phyloP scores from a whole-genome alignment of 2,329 filamentous ascomycete species.

The Magnaporthiopsis incrustans region DNA sequence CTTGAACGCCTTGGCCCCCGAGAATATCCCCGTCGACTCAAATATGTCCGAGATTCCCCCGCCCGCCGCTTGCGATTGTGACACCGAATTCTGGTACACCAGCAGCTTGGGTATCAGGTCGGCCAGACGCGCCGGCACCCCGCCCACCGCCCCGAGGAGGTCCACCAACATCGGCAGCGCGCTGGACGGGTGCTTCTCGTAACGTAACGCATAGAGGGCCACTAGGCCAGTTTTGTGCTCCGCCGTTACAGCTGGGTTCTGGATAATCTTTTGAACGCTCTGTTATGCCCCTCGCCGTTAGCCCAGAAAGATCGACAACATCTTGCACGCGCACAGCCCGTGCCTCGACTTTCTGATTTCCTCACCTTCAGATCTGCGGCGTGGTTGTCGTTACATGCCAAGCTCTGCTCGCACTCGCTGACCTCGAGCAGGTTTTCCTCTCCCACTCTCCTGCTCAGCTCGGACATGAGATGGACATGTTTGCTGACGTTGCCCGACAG shows the following conservation, averaged over 20 bases:
- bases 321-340: too few relatives aligned
- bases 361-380: slow-evolving; percentile 77
- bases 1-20: slow-evolving; percentile 79
- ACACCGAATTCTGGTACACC: slow-evolving; percentile 78
- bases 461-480: slow-evolving; percentile 91
- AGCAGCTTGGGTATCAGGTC: slow-evolving; percentile 77
- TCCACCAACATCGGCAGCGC: slow-evolving; percentile 79
- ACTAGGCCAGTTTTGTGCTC: slow-evolving; percentile 86
- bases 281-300: slow-evolving; percentile 23
- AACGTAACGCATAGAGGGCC: slow-evolving; percentile 89
- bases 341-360: background rate
- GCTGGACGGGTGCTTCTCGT: slow-evolving; percentile 79
- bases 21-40: slow-evolving; percentile 84
- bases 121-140: slow-evolving; percentile 66
- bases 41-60: slow-evolving; percentile 81
- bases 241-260: slow-evolving; percentile 65
- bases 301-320: background rate
- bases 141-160: slow-evolving; percentile 75
- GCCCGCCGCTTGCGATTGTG: slow-evolving; percentile 64
- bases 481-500: slow-evolving; percentile 97
- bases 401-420: slow-evolving; percentile 90
- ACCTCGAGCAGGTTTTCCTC: slow-evolving; percentile 87
- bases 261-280: slow-evolving; percentile 80
- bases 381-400: slow-evolving; percentile 96
- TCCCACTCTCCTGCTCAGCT: slow-evolving; percentile 81